Evolutionary conservation across 352 stramenopile species (phyloP), one percentile per base, ranked within the genome.

Genomic region (Pythium scleroteichum): DNA sequence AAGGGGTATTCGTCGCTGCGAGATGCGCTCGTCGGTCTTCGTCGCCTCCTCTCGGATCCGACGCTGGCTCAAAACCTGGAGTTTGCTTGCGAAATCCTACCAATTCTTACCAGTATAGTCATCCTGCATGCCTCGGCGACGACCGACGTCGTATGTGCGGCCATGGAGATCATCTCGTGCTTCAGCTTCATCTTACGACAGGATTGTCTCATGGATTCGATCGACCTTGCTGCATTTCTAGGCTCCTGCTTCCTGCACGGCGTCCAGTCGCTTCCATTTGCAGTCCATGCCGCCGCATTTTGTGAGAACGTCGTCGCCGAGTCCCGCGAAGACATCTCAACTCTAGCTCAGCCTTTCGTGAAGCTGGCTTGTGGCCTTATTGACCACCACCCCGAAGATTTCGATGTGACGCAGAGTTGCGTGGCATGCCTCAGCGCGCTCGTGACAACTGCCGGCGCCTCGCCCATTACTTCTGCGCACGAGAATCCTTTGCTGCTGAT

Each of bases 261-360:
- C 19, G n/a, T 19, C 1, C 35, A 44, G 19, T 66, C 63, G 35
- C 32, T 71, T 2, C 48, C 32, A 9, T 71, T 71, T 54, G 48
- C 63, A 7, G 46, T 66, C 33, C n/a, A 48, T 12, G 51, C 56
- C 0, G 52, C 50, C 0, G 39, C 35, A 0, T 71, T 71, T 14
- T 71, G 56, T 39, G 63, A 63, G 35, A 66, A 71, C 27, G 51
- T 66, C 24, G 48, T 62, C 20, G 27, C 41, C 1, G 62, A 70
- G 20, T 49, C 42, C 5, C 29, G 48, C 7, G 17, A 23, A 0
- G 41, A 64, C 19, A 16, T 48, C 0, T n/a, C 54, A 24, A 23
- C 24, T 19, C 24, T 13, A 3, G 27, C n/a, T 27, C 24, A 20
- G 14, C n/a, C 56, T 8, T 24, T 71, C 26, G 12, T 62, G 2